phyloP scores from a whole-genome alignment of 345 rosid genomes.

The Pugionium cornutum region DNA sequence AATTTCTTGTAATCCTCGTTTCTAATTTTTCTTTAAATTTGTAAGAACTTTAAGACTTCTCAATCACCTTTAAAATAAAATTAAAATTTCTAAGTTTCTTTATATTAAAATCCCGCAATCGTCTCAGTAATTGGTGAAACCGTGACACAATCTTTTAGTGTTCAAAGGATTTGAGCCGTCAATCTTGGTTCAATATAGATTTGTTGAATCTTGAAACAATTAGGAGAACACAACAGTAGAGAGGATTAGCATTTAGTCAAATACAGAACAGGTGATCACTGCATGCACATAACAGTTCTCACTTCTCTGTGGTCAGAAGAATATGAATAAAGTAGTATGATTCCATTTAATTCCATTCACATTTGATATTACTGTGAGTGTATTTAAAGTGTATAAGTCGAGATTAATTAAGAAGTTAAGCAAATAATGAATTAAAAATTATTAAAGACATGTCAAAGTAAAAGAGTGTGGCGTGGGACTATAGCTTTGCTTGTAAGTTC shows the following conservation, averaged over 20 bases:
- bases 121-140: no score
- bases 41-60: no score
- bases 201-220: background rate
- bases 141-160: background rate
- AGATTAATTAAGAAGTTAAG: background rate
- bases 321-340: background rate
- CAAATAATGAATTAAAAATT: slow-evolving; percentile 5
- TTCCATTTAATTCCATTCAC: slow-evolving; percentile 21
- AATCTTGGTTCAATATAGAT: slow-evolving; percentile 10
- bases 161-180: slow-evolving; percentile 21
- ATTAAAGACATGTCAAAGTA: slow-evolving; percentile 34
- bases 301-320: slow-evolving; percentile 7
- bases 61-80: no score
- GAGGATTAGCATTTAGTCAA: slow-evolving; percentile 33
- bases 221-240: slow-evolving; percentile 1
- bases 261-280: slow-evolving; percentile 34
- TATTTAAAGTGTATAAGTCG: background rate
- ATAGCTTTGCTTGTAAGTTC: slow-evolving; percentile 39
- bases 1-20: no score
- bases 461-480: slow-evolving; percentile 39
- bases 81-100: no score
- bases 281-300: slow-evolving; percentile 30
- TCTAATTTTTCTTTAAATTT: no score
- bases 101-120: no score
- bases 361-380: slow-evolving; percentile 7